These are phyloP conservation scores for Pleurotus tuber-regium DNA, from an alignment of 768 basidiomycete genomes.

Conservation along the genomic window DNA sequence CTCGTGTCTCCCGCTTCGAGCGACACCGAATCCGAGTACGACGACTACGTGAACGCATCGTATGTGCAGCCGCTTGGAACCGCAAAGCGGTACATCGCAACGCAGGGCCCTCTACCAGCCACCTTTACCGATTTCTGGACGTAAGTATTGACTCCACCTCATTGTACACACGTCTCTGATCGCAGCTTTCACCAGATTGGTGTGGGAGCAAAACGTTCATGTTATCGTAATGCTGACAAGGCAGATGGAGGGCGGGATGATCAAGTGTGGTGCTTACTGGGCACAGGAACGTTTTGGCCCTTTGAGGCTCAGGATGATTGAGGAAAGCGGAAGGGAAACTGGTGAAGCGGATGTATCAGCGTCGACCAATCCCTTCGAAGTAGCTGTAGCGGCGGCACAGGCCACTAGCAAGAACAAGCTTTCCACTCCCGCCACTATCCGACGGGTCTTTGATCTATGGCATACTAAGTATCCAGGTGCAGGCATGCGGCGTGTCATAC, in stretches of 20 bases:
- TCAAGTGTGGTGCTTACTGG: slow-evolving; percentile 96
- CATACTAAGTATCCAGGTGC: slow-evolving; percentile 59
- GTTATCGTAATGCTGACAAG: slow-evolving; percentile 97
- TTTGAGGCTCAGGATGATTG: slow-evolving; percentile 50
- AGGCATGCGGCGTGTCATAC: slow-evolving; percentile 67
- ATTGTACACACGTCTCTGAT: neutral
- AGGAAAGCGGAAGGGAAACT: slow-evolving; percentile 19
- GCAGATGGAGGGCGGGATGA: slow-evolving; percentile 81
- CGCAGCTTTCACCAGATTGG: slow-evolving; percentile 47
- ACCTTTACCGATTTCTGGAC: slow-evolving; percentile 96
- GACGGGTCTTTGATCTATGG: slow-evolving; percentile 66
- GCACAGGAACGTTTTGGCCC: slow-evolving; percentile 66
- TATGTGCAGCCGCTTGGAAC: slow-evolving; percentile 88
- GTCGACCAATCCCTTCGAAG: neutral
- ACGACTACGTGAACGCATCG: slow-evolving; percentile 96
- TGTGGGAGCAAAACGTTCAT: slow-evolving; percentile 93
- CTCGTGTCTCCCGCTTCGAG: slow-evolving; percentile 10
- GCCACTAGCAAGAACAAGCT: neutral
- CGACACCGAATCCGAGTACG: slow-evolving; percentile 40
- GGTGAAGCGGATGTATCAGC: slow-evolving; percentile 12
- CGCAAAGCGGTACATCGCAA: slow-evolving; percentile 84
- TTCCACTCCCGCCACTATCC: slow-evolving; percentile 31
- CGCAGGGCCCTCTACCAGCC: slow-evolving; percentile 89
- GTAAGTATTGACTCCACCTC: slow-evolving; percentile 42
- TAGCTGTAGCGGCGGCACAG: neutral